Evolutionary conservation across 2,329 filamentous ascomycete genomes (phyloP), one percentile per base, ranked within the genome.

Genomic region (Aspergillus piperis): DNA sequence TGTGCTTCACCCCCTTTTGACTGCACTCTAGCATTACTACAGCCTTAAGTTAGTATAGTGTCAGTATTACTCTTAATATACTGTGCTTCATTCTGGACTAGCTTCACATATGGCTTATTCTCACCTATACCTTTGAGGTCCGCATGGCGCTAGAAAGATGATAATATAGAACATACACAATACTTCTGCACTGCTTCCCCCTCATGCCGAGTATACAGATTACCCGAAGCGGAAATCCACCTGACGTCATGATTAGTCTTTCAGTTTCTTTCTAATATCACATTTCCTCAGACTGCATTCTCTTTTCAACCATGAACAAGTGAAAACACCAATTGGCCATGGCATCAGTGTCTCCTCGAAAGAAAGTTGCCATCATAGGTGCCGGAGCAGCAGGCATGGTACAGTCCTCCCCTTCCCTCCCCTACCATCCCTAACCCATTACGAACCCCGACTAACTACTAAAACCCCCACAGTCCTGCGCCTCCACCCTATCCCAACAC

Each of bases 401-500:
- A 65, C 60, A 17, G 8, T 1, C 7, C 21, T 21, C 11, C 36
- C 38, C 47, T 5, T 5, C 8, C 10, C 21, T 21, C 11, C 44
- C 38, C 30, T 5, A 7, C 30, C 11, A n/a, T 19, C 7, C 8
- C 1, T 17, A 10, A 25, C 51, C 7, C 21, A 25, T 7, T 25
- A 1, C 23, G 23, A 25, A 7, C 23, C 23, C 23, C 23, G 6
- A 25, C 23, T 36, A 27, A 30, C 17, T 7, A 39, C 47, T 23
- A 50, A 19, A 49, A 48, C 5, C 44, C 8, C n/a, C 50, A 1
- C 55, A 83, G 87, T 85, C 86, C 57, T 90, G 87, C 71, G 88
- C 88, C 10, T 82, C 87, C 30, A 88, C 88, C 30, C 81, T 90
- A 27, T 82, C 86, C 50, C 83, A 88, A 51, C 86, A 90, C 63